Conservation (phyloP, 306 rosid genomes). For the Bauhinia variegata region DNA sequence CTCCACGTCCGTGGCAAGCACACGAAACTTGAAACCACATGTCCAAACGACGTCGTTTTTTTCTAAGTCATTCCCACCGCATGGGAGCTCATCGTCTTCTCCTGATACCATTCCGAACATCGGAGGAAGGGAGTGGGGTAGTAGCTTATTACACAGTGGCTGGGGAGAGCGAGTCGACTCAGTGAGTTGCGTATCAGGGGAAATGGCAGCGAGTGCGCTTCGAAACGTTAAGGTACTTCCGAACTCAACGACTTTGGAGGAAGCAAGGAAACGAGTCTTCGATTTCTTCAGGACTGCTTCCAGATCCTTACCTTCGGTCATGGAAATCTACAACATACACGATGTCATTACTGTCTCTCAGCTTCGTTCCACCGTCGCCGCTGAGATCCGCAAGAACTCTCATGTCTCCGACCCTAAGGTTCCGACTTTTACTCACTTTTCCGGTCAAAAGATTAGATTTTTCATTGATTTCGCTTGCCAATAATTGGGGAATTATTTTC, state of each 20-base stretch:
- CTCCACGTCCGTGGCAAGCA: too few relatives aligned
- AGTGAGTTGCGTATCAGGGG: constrained; percentile 7
- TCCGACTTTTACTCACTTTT: neutral
- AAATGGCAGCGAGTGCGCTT: constrained; percentile 61
- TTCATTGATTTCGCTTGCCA: neutral
- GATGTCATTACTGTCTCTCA: constrained; percentile 64
- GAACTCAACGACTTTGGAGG: constrained; percentile 74
- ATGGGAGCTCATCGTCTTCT: neutral
- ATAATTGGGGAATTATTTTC: neutral
- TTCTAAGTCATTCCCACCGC: neutral
- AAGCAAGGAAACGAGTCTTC: constrained; percentile 79
- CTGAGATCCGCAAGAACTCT: constrained; percentile 81
- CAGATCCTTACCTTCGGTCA: constrained; percentile 76
- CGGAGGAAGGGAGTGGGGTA: neutral
- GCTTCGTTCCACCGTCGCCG: constrained; percentile 80
- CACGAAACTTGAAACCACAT: neutral
- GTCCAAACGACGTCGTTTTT: constrained; percentile 32
- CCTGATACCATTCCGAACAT: neutral
- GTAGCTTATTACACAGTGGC: too few relatives aligned
- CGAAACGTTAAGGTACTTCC: constrained; percentile 79
- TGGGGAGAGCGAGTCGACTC: constrained; percentile 27
- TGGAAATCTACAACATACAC: constrained; percentile 78
- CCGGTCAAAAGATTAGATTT: neutral
- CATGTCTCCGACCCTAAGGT: constrained; percentile 79
- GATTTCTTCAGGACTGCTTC: constrained; percentile 81